Evolutionary conservation across 2,329 filamentous ascomycete species (phyloP).

Genomic region (Diaporthe ampelina): DNA sequence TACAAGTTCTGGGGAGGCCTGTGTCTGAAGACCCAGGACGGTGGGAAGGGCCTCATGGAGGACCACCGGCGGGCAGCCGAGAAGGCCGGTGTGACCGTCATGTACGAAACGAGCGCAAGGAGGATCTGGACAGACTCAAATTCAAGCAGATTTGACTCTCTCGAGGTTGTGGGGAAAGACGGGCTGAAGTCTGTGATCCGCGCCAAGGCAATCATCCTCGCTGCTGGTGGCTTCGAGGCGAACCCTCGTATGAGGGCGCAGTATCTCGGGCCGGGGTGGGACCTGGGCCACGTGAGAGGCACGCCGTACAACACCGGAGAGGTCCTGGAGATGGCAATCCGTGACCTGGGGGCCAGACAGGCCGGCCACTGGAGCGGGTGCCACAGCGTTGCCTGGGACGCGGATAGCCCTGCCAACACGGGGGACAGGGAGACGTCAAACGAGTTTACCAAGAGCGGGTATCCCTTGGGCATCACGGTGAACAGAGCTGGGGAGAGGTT

Average conservation of each 20-base stretch:
- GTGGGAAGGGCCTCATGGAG: slow-evolving; percentile 70
- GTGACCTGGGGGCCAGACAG: slow-evolving; percentile 63
- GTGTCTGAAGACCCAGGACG: slow-evolving; percentile 69
- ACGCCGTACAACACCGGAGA: slow-evolving; percentile 76
- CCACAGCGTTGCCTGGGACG: slow-evolving; percentile 76
- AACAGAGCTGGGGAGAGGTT: slow-evolving; percentile 72
- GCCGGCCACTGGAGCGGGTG: slow-evolving; percentile 75
- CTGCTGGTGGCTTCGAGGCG: slow-evolving; percentile 75
- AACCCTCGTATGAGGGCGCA: slow-evolving; percentile 69
- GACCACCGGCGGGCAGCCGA: slow-evolving; percentile 61
- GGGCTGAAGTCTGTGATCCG: slow-evolving; percentile 49
- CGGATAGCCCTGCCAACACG: slow-evolving; percentile 65
- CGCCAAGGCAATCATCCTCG: slow-evolving; percentile 62
- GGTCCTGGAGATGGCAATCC: slow-evolving; percentile 65
- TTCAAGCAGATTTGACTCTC: slow-evolving; percentile 50
- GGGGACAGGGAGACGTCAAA: slow-evolving; percentile 74
- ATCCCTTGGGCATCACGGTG: slow-evolving; percentile 76
- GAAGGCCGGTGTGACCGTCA: slow-evolving; percentile 58
- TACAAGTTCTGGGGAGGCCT: slow-evolving; percentile 78
- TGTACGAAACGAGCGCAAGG: slow-evolving; percentile 61
- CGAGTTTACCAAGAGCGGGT: slow-evolving; percentile 78
- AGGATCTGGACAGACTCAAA: slow-evolving; percentile 52
- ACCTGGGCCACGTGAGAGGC: slow-evolving; percentile 72
- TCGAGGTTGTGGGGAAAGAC: slow-evolving; percentile 47
- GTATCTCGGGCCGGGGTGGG: slow-evolving; percentile 71